Evolutionary conservation across 177 flowering plant species (phyloP).

Genomic region (Vitis hybrid): DNA sequence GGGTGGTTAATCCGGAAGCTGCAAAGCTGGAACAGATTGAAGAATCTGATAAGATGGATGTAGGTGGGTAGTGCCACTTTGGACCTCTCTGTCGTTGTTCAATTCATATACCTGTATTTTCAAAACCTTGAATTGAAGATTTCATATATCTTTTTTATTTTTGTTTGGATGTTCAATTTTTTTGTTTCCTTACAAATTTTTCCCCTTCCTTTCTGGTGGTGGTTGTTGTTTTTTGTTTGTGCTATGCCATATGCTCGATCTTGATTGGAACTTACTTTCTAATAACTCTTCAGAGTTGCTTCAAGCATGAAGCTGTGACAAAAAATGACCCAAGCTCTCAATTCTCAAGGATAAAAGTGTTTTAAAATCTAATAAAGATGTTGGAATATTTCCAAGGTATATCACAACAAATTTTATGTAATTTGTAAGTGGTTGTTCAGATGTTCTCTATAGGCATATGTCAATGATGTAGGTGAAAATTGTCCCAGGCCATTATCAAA

Average conservation of each 20-base stretch:
- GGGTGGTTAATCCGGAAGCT: constrained; percentile 31
- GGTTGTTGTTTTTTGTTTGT: background rate
- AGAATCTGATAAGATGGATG: constrained; percentile 42
- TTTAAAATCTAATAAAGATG: too few species aligned
- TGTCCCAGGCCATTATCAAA: too few species aligned
- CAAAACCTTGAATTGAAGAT: too few species aligned
- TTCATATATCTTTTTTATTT: background rate
- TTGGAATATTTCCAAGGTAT: too few species aligned
- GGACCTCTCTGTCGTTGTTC: background rate
- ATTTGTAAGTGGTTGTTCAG: too few species aligned
- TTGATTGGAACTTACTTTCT: background rate
- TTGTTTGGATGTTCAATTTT: background rate
- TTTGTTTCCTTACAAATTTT: background rate
- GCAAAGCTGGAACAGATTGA: constrained; percentile 38
- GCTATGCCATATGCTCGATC: background rate
- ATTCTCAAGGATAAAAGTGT: background rate
- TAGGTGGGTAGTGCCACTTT: constrained; percentile 38
- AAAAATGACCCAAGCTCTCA: background rate
- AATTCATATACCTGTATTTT: background rate
- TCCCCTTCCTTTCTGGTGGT: background rate
- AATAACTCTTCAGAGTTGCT: background rate
- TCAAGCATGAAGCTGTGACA: background rate
- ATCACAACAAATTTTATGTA: too few species aligned
- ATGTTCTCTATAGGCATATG: too few species aligned
- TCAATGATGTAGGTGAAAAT: too few species aligned